Base-by-base conservation (phyloP, 306 rosid genomes). In the Trichosanthes cucumerina region DNA sequence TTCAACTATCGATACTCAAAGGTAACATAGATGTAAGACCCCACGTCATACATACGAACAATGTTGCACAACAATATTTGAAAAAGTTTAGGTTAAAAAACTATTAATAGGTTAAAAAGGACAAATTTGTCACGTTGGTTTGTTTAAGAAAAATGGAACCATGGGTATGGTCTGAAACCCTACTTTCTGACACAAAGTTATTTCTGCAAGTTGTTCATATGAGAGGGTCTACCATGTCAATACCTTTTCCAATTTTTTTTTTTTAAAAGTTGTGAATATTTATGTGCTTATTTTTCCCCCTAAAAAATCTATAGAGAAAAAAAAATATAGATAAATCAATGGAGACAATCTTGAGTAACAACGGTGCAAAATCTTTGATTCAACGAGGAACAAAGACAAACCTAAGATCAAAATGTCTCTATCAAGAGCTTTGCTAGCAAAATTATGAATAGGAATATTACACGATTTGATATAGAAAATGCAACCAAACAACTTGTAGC, bases 111-210 rank as follows among this genome's bases (percentile, higher is more conserved):
- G 69, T 33, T 16, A 64, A 64, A 64, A 34, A 64, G 46, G 72
- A 68, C 75, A 68, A 13, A 10, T 44, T 70, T 44, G 56, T 70
- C 56, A 70, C 76, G 50, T 70, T 57, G 38, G 44, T 70, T 44
- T 70, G 76, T 70, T 70, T 70, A 70, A 70, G 76, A 70, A 70
- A 70, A 70, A 23, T 43, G 38, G 33, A 70, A 70, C 33, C 57
- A 70, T 70, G 9, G 76, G 76, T 70, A 70, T 70, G 76, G 56
- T 70, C 14, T 23, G 56, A 70, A 70, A 43, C 76, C 57, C 76
- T 70, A 70, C 34, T 70, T 44, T 44, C 38, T 70, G 76, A 70
- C 76, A 24, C n/a, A n/a, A 38, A 66, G 14, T 36, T 69, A 34
- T 69, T 41, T 21, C 33, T 41, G 4, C 75, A 69, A 69, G 9